Conservation (phyloP, 1,284 basidiomycete species). For the Rhizoctonia solani region DNA sequence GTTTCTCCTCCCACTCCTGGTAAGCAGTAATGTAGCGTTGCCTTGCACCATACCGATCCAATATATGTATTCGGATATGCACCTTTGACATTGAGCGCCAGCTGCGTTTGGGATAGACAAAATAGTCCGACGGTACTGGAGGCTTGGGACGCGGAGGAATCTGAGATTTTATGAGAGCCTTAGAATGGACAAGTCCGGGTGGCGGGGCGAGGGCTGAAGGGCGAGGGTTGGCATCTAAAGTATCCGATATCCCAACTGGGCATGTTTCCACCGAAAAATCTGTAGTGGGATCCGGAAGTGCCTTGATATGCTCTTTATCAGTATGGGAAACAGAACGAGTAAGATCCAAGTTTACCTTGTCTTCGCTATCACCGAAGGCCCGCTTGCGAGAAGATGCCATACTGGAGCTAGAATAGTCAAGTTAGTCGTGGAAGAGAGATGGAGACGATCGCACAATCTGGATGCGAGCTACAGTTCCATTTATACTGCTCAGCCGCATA, state of each 20-base stretch:
- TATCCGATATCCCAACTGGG: background rate
- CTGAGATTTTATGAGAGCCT: background rate
- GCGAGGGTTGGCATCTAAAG: background rate
- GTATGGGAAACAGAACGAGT: too few relatives aligned
- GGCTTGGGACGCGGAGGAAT: conserved; percentile 25
- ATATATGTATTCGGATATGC: background rate
- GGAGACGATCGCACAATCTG: too few relatives aligned
- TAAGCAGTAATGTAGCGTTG: conserved; percentile 1
- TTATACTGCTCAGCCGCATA: too few relatives aligned
- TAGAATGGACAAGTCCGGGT: background rate
- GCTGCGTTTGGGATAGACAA: background rate
- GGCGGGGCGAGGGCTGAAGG: background rate
- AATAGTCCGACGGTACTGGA: conserved; percentile 2
- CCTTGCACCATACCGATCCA: background rate
- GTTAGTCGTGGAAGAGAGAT: too few relatives aligned
- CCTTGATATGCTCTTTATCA: too few relatives aligned
- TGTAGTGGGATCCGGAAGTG: too few relatives aligned
- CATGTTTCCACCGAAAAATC: too few relatives aligned
- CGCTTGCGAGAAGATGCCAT: too few relatives aligned
- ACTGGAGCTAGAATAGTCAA: too few relatives aligned
- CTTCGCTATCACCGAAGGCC: too few relatives aligned
- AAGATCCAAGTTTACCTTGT: too few relatives aligned
- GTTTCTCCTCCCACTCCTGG: conserved; percentile 6
- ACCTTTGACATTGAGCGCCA: conserved; percentile 27
- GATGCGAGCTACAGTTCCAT: too few relatives aligned